phyloP scores from a whole-genome alignment of 1,284 basidiomycete genomes.

The Neonothopanus nambi region DNA sequence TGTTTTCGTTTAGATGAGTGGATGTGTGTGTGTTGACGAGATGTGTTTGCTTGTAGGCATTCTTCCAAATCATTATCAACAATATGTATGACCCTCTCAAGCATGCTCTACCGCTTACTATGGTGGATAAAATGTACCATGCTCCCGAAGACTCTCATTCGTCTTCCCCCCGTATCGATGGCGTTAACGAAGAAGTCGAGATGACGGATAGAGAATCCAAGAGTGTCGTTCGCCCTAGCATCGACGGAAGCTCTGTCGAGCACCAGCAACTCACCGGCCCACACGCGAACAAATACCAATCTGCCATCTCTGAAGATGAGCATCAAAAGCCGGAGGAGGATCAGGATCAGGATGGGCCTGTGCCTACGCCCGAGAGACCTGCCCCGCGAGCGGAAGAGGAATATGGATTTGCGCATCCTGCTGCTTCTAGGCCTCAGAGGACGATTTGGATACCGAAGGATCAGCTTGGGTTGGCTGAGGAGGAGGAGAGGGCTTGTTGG shows the following conservation, averaged over 20 bases:
- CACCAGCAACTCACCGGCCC: constrained; percentile 1
- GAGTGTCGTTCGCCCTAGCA: not conserved
- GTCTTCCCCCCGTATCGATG: not conserved
- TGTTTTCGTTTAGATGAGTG: constrained; percentile 14
- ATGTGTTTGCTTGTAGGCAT: constrained; percentile 41
- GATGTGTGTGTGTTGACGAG: constrained; percentile 14
- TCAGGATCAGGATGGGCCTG: not conserved
- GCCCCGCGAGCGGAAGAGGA: constrained; percentile 34
- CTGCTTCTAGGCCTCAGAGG: constrained; percentile 70
- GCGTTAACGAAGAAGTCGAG: not conserved
- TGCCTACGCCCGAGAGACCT: constrained; percentile 12
- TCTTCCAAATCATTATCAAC: constrained; percentile 68
- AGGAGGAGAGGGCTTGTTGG: constrained; percentile 61
- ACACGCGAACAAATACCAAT: not conserved
- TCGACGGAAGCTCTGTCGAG: not conserved
- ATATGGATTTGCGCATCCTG: constrained; percentile 82
- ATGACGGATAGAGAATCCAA: constrained; percentile 2
- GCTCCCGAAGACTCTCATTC: constrained; percentile 2
- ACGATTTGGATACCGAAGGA: constrained; percentile 84
- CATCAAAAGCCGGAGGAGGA: not conserved
- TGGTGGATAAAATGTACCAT: constrained; percentile 68
- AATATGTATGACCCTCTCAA: constrained; percentile 70
- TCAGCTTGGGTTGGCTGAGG: constrained; percentile 61
- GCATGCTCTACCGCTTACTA: constrained; percentile 70
- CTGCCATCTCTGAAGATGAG: not conserved